Base-by-base conservation (phyloP, 2,329 filamentous ascomycete genomes). In the Fusarium sacchari region DNA sequence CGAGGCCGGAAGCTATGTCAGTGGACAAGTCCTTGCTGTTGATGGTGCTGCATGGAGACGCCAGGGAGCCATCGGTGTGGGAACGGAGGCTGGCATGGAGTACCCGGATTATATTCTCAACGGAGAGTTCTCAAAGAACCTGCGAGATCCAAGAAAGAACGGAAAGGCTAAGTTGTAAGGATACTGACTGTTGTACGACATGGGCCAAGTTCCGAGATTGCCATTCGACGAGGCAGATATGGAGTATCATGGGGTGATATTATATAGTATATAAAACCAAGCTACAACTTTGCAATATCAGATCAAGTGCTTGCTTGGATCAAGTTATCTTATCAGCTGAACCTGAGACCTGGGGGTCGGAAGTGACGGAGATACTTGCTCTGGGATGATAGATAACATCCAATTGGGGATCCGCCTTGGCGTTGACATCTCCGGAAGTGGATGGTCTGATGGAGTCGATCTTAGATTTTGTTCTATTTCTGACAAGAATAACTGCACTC, bases 1-100 rank as follows among this genome's bases (percentile, higher is more conserved):
- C 50, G 93, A 97, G 50, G 91, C 94, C 1, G 96, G 92, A 2
- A 94, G 92, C 80, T 97, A 93, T 81, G 90, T 98, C 52, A 97
- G 93, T 75, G 96, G 95, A 2, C 91, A 94, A 74, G 89, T 90
- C 7, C 83, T 98, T 40, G 93, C 97, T 37, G 93, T 94, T 74
- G 90, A 93, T 76, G 90, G 90, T 36, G 88, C 83, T 2, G 84
- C 86, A 3, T 91, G 89, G 89, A 84, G 88, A 68, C 79, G 87
- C 50, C 86, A 88, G 72, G 84, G 84, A 37, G 83, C 81, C 5
- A 72, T 83, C 50, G 80, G 77, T 6, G 84, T 89, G 14, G 88
- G 88, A 4, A 73, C 86, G 9, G 87, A 88, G 58, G 76, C 79
- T 10, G 79, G 78, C 18, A 86, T 88, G 84, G 77, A 81, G 73